A percentile compares a stretch with the other conserved stretches of the same genome.
phyloP scores from a whole-genome alignment of 140 eudicot species.

The Cichorium intybus region DNA sequence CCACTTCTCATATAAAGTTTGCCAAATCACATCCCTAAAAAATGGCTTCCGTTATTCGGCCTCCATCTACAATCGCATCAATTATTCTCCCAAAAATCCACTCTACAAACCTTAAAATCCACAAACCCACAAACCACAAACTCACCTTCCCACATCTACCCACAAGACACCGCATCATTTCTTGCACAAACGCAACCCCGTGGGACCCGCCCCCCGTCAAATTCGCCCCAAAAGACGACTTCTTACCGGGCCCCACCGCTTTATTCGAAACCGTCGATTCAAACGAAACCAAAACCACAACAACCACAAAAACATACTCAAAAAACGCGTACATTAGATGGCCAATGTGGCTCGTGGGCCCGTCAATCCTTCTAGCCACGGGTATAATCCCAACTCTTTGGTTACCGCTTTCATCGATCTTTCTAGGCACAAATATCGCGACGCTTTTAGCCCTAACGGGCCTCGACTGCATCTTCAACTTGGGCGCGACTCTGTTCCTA shows the following conservation, averaged over 20 bases:
- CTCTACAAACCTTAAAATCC: conserved; percentile 25
- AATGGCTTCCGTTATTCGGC: conserved; percentile 49
- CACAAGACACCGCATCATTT: conserved; percentile 24
- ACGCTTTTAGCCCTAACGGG: conserved; percentile 90
- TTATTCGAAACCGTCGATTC: conserved; percentile 60
- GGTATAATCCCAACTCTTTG: conserved; percentile 94
- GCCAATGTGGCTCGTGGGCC: conserved; percentile 94
- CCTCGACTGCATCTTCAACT: conserved; percentile 87
- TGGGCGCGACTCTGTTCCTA: conserved; percentile 83
- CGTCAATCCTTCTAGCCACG: conserved; percentile 64
- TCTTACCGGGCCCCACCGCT: conserved; percentile 37
- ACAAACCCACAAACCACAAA: conserved; percentile 36
- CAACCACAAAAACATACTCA: conserved; percentile 27
- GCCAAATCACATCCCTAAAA: background rate
- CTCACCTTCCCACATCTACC: conserved; percentile 23
- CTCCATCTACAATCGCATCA: conserved; percentile 40
- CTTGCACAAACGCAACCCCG: conserved; percentile 53
- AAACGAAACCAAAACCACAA: conserved; percentile 30
- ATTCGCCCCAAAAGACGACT: conserved; percentile 48
- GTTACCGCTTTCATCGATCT: conserved; percentile 86
- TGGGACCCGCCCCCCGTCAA: conserved; percentile 86
- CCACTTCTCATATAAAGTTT: conserved; percentile 20
- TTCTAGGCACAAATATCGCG: conserved; percentile 85
- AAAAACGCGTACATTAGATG: conserved; percentile 53
- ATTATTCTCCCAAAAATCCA: conserved; percentile 27